Evolutionary conservation across 176 grass and related monocot species (phyloP), one percentile per base, ranked within the genome.

Genomic region (Oryza glumipatula): DNA sequence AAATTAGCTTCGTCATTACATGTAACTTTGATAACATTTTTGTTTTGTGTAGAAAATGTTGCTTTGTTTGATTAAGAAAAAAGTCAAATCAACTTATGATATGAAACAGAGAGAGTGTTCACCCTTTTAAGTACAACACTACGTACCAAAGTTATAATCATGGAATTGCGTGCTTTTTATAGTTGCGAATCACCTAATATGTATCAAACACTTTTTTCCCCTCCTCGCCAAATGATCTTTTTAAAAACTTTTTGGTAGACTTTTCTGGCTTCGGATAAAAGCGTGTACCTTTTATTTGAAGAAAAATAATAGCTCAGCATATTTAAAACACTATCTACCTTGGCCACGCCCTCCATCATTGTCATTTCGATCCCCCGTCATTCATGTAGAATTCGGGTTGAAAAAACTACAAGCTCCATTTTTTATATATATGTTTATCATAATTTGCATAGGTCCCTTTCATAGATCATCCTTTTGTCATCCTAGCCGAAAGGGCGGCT

Each of bases 401-500:
- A 58, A 58, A 58, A 58, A 9, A 4, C 19, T 58, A 58, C 51
- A 21, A 21, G 1, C 1, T 1, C 9, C 5, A 58, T 58, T 21
- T 58, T 9, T 58, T 58, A 58, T 23, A 63, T 23, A 23, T 21
- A 63, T 63, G 7, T 73, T 51, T 16, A 46, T 65, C n/a, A 9
- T 54, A 70, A 54, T 24, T 77, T 73, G 30, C 26, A 4, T 11
- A 11, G 17, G 83, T 82, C 73, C 13, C 73, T 82, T 65, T 86
- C 79, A 30, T 52, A 49, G 71, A 75, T 70, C 45, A 11, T 24
- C 79, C 68, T 9, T 63, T 13, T 58, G 45, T 69, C 83, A 65
- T 86, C 88, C 74, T 77, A 74, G 83, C 79, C 60, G 79, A 90
- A 90, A 90, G 88, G 79, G 74, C 26, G 76, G 21, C 71, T n/a